Evolutionary conservation across 805 yeast genomes (phyloP), one percentile per base, ranked within the genome.

Genomic region (Lachancea quebecensis): DNA sequence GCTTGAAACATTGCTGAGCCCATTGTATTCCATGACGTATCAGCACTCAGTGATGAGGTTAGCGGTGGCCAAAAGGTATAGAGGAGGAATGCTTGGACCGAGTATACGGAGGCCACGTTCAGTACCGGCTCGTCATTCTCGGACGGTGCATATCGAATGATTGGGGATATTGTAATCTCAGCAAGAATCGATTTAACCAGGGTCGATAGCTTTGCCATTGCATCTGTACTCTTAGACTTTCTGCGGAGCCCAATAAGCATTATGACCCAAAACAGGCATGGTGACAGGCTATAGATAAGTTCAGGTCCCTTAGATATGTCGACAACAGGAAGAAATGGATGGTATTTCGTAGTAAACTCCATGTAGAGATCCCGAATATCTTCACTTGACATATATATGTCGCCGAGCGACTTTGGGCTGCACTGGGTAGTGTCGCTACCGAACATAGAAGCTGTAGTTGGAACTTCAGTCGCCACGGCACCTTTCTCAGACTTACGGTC

Each of bases 41-140:
- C 98, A 0, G 98, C 96, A 64, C 95, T 85, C 39, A 93, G 72
- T 0, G 97, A 89, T 0, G 98, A 88, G 0, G 96, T 87, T 33
- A 90, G 74, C 2, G 97, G 96, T 0, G 98, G 98, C 99, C 98
- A 91, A 61, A 83, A 79, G 0, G 97, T 83, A 64, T 85, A 88
- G 1, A 91, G 68, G 25, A 91, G 66, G 51, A 91, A 83, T 0
- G 97, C 97, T 62, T 91, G 99, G 0, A 91, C 97, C 0, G 96
- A 85, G 59, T 83, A 91, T 0, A 91, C 96, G 17, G 95, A 83
- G 4, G 95, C 86, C 2, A 89, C 91, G 55, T 90, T 90, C 57
- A 87, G 70, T 10, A 85, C 76, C 1, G 95, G 95, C 53, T 83
- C 90, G 52, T 83, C 90, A 41, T 75, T 78, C 53, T 82, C 93